These are phyloP conservation scores for Claviceps quebecensis DNA, from an alignment of 2,329 filamentous ascomycete genomes.

Conservation along the genomic window DNA sequence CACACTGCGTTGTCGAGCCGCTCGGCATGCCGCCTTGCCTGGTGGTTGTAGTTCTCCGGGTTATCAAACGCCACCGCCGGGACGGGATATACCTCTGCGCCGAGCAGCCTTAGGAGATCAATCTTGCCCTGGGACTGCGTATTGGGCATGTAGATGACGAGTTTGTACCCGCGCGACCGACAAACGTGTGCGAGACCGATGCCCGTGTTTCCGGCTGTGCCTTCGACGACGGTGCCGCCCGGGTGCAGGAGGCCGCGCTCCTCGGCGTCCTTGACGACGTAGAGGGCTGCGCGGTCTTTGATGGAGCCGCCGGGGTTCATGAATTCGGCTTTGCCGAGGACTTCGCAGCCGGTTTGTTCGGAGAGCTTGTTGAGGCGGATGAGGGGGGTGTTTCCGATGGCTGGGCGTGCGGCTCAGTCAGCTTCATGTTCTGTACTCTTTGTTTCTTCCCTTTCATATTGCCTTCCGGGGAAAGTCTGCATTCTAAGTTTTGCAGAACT, in stretches of 20 bases:
- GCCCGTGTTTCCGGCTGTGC: slow-evolving; percentile 93
- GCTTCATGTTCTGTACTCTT: not conserved
- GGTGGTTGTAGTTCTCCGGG: slow-evolving; percentile 95
- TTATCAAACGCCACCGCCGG: slow-evolving; percentile 93
- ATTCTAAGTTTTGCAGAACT: not conserved
- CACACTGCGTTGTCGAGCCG: slow-evolving; percentile 76
- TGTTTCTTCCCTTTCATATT: not conserved
- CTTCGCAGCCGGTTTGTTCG: slow-evolving; percentile 78
- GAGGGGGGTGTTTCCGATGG: slow-evolving; percentile 93
- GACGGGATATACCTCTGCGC: slow-evolving; percentile 90
- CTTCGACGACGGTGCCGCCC: slow-evolving; percentile 90
- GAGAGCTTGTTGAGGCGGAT: slow-evolving; percentile 83
- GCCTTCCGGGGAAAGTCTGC: not conserved
- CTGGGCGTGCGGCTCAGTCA: slow-evolving; percentile 28
- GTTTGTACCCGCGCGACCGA: slow-evolving; percentile 76
- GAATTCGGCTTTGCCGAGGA: slow-evolving; percentile 96
- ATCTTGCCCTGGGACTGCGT: slow-evolving; percentile 98
- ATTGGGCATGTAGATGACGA: slow-evolving; percentile 99
- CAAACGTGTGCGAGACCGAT: slow-evolving; percentile 97
- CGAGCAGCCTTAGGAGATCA: slow-evolving; percentile 77
- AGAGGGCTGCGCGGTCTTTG: slow-evolving; percentile 92
- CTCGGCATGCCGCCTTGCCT: slow-evolving; percentile 83
- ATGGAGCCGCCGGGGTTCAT: slow-evolving; percentile 95
- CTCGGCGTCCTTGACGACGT: slow-evolving; percentile 87
- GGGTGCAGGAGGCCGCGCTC: slow-evolving; percentile 67